phyloP scores from a whole-genome alignment of 2,329 filamentous ascomycete genomes.

The Pseudomassariella vexata region DNA sequence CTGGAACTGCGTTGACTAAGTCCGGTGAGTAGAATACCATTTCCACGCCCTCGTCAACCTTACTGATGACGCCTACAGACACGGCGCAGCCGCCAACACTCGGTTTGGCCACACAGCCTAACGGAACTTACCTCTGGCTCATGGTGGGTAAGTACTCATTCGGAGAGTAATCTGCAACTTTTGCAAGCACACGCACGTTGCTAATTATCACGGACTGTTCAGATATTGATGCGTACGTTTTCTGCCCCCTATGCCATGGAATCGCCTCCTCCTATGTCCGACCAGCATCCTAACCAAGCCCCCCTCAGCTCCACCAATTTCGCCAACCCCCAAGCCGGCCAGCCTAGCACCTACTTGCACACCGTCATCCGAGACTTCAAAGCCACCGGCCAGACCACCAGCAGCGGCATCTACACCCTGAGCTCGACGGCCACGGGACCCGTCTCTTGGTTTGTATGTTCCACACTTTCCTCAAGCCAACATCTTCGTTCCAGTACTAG shows the following conservation, averaged over 20 bases:
- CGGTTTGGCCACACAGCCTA: conserved; percentile 14
- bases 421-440: conserved; percentile 15
- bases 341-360: conserved; percentile 20
- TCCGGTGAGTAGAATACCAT: conserved; percentile 6
- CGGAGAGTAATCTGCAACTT: neutral
- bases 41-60: neutral
- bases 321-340: conserved; percentile 17
- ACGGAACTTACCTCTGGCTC: conserved; percentile 22
- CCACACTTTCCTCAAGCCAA: neutral
- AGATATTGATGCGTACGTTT: conserved; percentile 23
- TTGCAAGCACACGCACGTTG: too few relatives aligned
- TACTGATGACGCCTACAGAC: conserved; percentile 7
- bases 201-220: too few relatives aligned
- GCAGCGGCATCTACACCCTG: conserved; percentile 15
- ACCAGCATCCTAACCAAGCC: neutral
- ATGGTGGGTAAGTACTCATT: conserved; percentile 16
- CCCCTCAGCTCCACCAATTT: conserved; percentile 20
- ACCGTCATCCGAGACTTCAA: conserved; percentile 25
- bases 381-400: conserved; percentile 13
- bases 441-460: conserved; percentile 17
- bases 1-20: conserved; percentile 19
- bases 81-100: conserved; percentile 22
- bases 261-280: too few relatives aligned
- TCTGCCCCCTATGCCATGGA: too few relatives aligned
- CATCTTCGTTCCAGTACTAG: too few relatives aligned